phyloP scores from a whole-genome alignment of 371 early-diverging fungal species.

The Rhizopus arrhizus region DNA sequence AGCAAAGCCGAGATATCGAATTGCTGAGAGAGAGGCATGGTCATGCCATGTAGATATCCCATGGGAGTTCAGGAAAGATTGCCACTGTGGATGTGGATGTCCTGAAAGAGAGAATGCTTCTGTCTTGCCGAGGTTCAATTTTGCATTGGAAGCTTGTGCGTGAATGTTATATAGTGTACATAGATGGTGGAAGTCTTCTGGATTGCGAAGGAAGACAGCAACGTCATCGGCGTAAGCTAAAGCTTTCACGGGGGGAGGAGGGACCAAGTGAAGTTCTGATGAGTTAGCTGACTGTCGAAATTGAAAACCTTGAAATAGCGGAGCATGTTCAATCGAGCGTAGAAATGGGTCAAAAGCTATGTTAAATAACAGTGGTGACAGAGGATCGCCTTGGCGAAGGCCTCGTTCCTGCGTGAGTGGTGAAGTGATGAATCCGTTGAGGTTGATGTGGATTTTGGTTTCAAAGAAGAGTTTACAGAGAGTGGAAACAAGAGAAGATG shows the following conservation, averaged over 20 bases:
- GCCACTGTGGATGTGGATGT: background rate
- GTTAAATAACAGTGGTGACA: conserved; percentile 24
- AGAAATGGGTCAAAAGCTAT: conserved; percentile 23
- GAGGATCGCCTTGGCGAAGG: conserved; percentile 22
- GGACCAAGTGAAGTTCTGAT: background rate
- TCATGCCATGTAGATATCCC: conserved; percentile 16
- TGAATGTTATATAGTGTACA: background rate
- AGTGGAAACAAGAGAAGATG: background rate
- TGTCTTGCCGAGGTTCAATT: conserved; percentile 13
- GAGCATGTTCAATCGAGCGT: background rate
- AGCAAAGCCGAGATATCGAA: conserved; percentile 22
- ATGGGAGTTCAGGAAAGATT: background rate
- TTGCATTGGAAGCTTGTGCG: conserved; percentile 10
- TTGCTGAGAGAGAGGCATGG: background rate
- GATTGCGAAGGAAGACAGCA: background rate
- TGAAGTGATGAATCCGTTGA: conserved; percentile 11
- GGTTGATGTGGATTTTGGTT: conserved; percentile 2
- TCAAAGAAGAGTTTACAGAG: conserved; percentile 8
- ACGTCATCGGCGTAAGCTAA: conserved; percentile 19
- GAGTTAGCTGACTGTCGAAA: background rate
- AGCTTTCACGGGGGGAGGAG: conserved; percentile 10
- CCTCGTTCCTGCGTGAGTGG: conserved; percentile 9
- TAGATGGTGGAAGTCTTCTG: background rate
- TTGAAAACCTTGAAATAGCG: background rate
- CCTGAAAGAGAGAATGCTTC: conserved; percentile 16